Evolutionary conservation across 148 eudicot genomes (phyloP).

Genomic region (Arctostaphylos glauca): DNA sequence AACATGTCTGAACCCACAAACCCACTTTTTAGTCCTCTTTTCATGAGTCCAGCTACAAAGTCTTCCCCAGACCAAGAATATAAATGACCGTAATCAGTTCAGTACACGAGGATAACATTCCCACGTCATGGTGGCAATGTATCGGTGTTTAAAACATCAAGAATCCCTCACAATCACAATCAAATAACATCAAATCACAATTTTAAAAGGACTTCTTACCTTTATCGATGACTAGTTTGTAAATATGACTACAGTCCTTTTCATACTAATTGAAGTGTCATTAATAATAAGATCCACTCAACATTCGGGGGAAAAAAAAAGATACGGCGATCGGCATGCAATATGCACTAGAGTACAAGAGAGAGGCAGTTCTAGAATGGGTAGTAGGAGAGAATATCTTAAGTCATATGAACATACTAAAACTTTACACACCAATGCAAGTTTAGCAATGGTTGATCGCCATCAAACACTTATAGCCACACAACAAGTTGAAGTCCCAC

Average conservation of each 20-base stretch:
- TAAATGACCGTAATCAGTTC: not conserved
- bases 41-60: not conserved
- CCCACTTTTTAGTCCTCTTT: not conserved
- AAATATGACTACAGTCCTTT: not conserved
- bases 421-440: not conserved
- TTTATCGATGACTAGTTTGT: not conserved
- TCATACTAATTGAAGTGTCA: not conserved
- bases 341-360: not conserved
- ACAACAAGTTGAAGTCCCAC: not conserved
- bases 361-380: not conserved
- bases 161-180: not conserved
- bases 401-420: not conserved
- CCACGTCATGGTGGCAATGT: not conserved
- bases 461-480: not conserved
- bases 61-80: not conserved
- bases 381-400: not conserved
- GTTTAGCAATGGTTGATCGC: not conserved
- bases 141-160: not conserved
- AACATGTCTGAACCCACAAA: not conserved
- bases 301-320: not conserved
- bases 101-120: not conserved
- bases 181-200: not conserved
- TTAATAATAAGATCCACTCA: not conserved
- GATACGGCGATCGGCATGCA: not conserved
- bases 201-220: not conserved